These are phyloP conservation scores for Geranium rotundifolium DNA, from an alignment of 345 rosid species.

Conservation along the genomic window DNA sequence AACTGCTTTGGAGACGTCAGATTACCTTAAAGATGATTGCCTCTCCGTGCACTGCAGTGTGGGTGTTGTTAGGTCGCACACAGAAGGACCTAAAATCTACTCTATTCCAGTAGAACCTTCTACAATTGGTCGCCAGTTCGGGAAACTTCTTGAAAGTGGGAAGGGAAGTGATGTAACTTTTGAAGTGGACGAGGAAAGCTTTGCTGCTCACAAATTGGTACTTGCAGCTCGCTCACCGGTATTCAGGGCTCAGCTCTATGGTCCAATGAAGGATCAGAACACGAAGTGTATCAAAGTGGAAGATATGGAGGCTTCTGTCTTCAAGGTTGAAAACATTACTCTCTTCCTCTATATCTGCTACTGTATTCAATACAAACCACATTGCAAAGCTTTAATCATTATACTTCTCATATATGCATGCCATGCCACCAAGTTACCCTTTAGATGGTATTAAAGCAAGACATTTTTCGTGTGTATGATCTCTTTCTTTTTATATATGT, in stretches of 20 bases:
- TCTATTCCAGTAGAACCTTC: slow-evolving; percentile 48
- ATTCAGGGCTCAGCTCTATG: slow-evolving; percentile 73
- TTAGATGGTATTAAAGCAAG: no score
- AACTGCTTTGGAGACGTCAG: slow-evolving; percentile 49
- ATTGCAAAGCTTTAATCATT: no score
- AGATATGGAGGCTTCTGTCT: slow-evolving; percentile 53
- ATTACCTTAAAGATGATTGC: slow-evolving; percentile 58
- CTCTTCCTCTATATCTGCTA: neutral
- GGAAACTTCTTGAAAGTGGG: slow-evolving; percentile 50
- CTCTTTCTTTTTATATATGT: no score
- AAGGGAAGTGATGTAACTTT: slow-evolving; percentile 43
- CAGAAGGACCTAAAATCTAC: slow-evolving; percentile 59
- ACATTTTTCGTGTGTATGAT: no score
- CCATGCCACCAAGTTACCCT: no score
- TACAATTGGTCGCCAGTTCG: slow-evolving; percentile 44
- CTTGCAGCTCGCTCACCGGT: slow-evolving; percentile 76
- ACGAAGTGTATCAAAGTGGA: slow-evolving; percentile 38
- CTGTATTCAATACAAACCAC: no score
- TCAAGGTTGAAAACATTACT: slow-evolving; percentile 33
- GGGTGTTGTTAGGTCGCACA: slow-evolving; percentile 64
- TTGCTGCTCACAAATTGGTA: slow-evolving; percentile 57
- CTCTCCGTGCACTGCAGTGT: slow-evolving; percentile 56
- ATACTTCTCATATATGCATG: no score
- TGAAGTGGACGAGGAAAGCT: slow-evolving; percentile 53
- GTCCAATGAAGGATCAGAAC: slow-evolving; percentile 49